Conservation (phyloP, 371 early-diverging fungal species). For the Lichtheimia hyalospora region DNA sequence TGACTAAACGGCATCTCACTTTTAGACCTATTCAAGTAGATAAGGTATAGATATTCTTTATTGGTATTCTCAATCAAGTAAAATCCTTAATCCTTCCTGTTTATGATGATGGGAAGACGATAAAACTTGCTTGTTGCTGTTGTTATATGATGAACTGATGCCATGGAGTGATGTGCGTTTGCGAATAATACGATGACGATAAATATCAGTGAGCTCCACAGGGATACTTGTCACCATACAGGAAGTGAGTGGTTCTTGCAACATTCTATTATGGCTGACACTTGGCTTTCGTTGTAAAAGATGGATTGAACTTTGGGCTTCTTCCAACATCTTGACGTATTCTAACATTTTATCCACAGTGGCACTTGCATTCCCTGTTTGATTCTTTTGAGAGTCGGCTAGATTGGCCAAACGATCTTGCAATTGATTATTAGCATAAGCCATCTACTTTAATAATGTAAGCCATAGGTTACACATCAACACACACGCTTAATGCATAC, state of each 20-base stretch:
- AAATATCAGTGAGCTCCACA: not conserved
- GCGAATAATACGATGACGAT: not conserved
- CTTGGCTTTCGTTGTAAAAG: not conserved
- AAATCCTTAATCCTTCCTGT: not conserved
- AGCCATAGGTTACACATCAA: not conserved
- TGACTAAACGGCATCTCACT: too few relatives aligned
- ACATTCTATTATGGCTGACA: conserved; percentile 4
- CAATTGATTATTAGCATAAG: conserved; percentile 26
- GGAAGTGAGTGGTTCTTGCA: not conserved
- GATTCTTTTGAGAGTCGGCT: conserved; percentile 23
- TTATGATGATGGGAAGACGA: not conserved
- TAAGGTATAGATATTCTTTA: too few relatives aligned
- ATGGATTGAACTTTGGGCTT: conserved; percentile 36
- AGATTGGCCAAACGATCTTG: conserved; percentile 26
- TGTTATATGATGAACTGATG: not conserved
- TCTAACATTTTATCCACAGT: conserved; percentile 29
- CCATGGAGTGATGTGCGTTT: not conserved
- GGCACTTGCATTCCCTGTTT: conserved; percentile 25
- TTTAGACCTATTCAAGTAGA: too few relatives aligned
- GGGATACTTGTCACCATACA: not conserved
- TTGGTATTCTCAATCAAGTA: not conserved
- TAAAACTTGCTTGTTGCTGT: not conserved
- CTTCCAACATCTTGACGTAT: conserved; percentile 35
- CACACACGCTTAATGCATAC: not conserved
- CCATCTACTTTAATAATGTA: conserved; percentile 22